Evolutionary conservation across 257 asterid species (phyloP).

Genomic region (Fraxinus quadrangulata): DNA sequence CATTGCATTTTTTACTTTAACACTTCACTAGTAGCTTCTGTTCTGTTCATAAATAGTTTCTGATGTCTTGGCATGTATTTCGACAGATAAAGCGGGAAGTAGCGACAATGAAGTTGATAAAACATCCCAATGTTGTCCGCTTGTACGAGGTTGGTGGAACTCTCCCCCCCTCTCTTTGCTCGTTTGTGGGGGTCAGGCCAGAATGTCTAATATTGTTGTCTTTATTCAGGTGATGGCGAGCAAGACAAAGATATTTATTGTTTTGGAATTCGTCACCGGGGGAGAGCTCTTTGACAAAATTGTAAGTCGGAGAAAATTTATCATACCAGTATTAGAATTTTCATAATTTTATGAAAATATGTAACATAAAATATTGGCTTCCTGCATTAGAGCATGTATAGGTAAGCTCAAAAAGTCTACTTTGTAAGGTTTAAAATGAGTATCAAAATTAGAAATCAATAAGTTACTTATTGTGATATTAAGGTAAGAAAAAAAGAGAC

Average conservation of each 20-base stretch:
- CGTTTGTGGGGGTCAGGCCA: background rate
- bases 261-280: conserved; percentile 87
- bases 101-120: conserved; percentile 87
- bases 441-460: background rate
- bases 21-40: conserved; percentile 2
- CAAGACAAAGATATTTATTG: conserved; percentile 87
- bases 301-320: conserved; percentile 46
- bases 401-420: background rate
- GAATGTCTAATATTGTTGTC: conserved; percentile 15
- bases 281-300: conserved; percentile 97
- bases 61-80: background rate
- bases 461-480: background rate
- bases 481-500: conserved; percentile 7
- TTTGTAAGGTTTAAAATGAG: background rate
- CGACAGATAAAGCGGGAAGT: conserved; percentile 86
- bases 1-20: background rate
- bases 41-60: conserved; percentile 19
- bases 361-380: background rate
- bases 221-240: conserved; percentile 86
- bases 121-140: conserved; percentile 85
- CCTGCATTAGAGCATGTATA: background rate
- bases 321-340: background rate
- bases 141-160: conserved; percentile 64
- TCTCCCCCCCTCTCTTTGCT: conserved; percentile 17
- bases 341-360: background rate